Percentiles rank a stretch among this genome's conserved stretches.
phyloP scores from a whole-genome alignment of 108 stramenopile genomes.

The Seminavis robusta region DNA sequence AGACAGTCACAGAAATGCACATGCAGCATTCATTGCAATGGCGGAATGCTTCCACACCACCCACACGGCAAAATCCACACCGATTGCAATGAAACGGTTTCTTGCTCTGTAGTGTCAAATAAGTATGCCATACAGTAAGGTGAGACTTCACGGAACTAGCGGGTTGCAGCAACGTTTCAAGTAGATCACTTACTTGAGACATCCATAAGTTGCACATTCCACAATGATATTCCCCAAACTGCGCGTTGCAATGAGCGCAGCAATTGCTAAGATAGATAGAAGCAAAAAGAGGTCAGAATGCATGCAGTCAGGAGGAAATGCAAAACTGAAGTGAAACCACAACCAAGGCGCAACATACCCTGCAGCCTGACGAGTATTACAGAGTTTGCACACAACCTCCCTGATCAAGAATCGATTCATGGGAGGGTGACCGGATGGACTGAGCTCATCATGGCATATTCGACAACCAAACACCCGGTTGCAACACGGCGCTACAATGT shows the following conservation, averaged over 20 bases:
- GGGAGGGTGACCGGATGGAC: conserved; percentile 64
- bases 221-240: conserved; percentile 86
- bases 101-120: conserved; percentile 51
- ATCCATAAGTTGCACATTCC: conserved; percentile 87
- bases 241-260: conserved; percentile 72
- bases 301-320: neutral
- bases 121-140: too few species aligned
- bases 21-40: conserved; percentile 88
- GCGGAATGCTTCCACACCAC: conserved; percentile 78
- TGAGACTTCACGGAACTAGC: too few species aligned
- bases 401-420: conserved; percentile 73
- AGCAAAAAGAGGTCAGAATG: conserved; percentile 2
- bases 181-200: conserved; percentile 36
- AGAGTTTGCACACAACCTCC: conserved; percentile 77
- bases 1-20: conserved; percentile 82
- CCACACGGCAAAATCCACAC: conserved; percentile 88
- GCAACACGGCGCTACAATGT: conserved; percentile 81
- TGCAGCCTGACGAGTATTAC: conserved; percentile 64
- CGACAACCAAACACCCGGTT: conserved; percentile 76
- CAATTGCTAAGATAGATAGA: conserved; percentile 48
- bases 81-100: conserved; percentile 81
- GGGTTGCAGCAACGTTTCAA: neutral
- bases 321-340: neutral
- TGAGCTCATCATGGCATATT: conserved; percentile 83
- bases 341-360: conserved; percentile 26